Evolutionary conservation across 1,139 yeast genomes (phyloP).

Genomic region (Sporopachydermia cereana): DNA sequence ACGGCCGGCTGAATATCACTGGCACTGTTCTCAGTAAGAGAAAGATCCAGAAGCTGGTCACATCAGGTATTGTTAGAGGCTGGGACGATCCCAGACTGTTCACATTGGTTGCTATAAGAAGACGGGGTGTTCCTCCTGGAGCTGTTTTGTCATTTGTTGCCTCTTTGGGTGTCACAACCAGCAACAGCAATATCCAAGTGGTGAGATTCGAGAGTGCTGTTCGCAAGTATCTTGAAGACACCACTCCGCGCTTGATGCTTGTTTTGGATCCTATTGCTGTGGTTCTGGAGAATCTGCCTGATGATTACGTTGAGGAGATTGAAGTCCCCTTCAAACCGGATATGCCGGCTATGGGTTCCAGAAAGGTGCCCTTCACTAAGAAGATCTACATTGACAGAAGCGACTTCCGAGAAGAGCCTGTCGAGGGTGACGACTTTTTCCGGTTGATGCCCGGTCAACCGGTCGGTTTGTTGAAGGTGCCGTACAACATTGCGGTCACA

Average conservation of each 20-base stretch:
- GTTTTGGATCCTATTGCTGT: slow-evolving; percentile 78
- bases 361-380: slow-evolving; percentile 69
- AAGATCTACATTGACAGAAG: slow-evolving; percentile 71
- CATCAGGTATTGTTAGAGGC: slow-evolving; percentile 70
- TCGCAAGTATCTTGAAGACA: slow-evolving; percentile 75
- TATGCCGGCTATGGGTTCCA: slow-evolving; percentile 55
- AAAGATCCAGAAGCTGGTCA: slow-evolving; percentile 87
- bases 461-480: slow-evolving; percentile 92
- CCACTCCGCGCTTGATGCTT: slow-evolving; percentile 94
- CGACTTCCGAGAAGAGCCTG: slow-evolving; percentile 67
- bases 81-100: slow-evolving; percentile 98
- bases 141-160: slow-evolving; percentile 88
- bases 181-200: slow-evolving; percentile 83
- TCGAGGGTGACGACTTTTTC: slow-evolving; percentile 49
- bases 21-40: slow-evolving; percentile 94
- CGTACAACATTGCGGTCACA: slow-evolving; percentile 67
- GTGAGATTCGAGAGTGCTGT: slow-evolving; percentile 83
- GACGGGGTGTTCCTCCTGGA: slow-evolving; percentile 99
- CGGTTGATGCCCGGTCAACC: slow-evolving; percentile 84
- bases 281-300: slow-evolving; percentile 71
- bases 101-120: slow-evolving; percentile 86
- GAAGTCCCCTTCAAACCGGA: slow-evolving; percentile 90
- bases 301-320: slow-evolving; percentile 56
- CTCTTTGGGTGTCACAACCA: slow-evolving; percentile 93
- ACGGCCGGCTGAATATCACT: slow-evolving; percentile 88